These are phyloP conservation scores for Graphilbum sp. DNA, from an alignment of 2,329 filamentous ascomycete genomes.

Conservation along the genomic window DNA sequence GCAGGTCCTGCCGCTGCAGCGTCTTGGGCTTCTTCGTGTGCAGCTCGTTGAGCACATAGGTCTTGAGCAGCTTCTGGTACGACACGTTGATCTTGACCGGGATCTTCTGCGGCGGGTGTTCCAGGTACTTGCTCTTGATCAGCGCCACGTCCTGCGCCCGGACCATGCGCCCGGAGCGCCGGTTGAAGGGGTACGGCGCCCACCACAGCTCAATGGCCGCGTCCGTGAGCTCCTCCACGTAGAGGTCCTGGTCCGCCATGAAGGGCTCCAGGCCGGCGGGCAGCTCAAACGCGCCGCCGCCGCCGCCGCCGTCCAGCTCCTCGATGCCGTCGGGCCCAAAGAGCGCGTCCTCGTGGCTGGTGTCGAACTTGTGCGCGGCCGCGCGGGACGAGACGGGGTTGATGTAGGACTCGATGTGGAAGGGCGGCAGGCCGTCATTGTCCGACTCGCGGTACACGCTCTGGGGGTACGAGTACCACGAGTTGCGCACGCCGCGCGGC, in stretches of 20 bases:
- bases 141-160: conserved; percentile 91
- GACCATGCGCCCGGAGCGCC: conserved; percentile 88
- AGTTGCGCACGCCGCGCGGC: conserved; percentile 80
- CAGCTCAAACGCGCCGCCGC: conserved; percentile 73
- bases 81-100: conserved; percentile 96
- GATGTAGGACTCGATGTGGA: conserved; percentile 95
- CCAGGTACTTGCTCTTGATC: conserved; percentile 96
- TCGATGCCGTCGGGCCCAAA: conserved; percentile 68
- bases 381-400: conserved; percentile 94
- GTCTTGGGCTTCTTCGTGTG: conserved; percentile 94
- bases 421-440: conserved; percentile 78
- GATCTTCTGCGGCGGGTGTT: conserved; percentile 75
- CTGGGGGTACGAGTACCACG: conserved; percentile 90
- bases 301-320: conserved; percentile 54
- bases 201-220: conserved; percentile 93
- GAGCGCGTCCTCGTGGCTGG: conserved; percentile 85
- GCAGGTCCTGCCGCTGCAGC: conserved; percentile 82
- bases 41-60: conserved; percentile 87
- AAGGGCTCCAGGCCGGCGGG: conserved; percentile 73
- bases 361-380: conserved; percentile 79
- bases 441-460: conserved; percentile 80
- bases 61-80: conserved; percentile 95
- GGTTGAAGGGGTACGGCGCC: conserved; percentile 92
- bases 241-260: conserved; percentile 73
- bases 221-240: conserved; percentile 65